Evolutionary conservation across 495 filamentous ascomycete species (phyloP), one percentile per base, ranked within the genome.

Genomic region (Mytilinidion resinicola): DNA sequence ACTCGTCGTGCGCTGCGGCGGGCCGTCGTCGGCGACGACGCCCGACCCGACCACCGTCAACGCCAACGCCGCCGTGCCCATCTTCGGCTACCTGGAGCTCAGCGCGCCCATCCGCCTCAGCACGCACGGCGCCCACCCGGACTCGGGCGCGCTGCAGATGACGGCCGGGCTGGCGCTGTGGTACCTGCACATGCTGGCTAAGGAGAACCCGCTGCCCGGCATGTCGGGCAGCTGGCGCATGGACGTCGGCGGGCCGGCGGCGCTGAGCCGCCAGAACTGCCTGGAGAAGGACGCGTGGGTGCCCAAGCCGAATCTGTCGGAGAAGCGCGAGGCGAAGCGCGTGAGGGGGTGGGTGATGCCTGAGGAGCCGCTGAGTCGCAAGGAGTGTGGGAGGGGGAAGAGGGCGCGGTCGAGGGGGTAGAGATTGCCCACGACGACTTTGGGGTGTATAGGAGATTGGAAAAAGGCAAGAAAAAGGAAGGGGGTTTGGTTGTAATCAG

Each of bases 61-160:
- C 53, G 65, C 55, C 33, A 55, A 62, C 35, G 39, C 54, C 33
- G 55, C 34, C 19, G 81, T 84, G 3, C 91, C 91, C 0, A 84
- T 91, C 62, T 96, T 95, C 66, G 91, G 91, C 1, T 88, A 78
- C 70, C 73, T 96, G 4, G 91, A 96, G 69, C 76, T 96, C 33
- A 82, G 83, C 4, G 77, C 82, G 4, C 76, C 84, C 0, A 82
- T 86, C 41, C 70, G 76, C 0, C 72, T 82, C 37, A 76, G 77
- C 30, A 75, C 77, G 0, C 70, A 55, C 21, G 65, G 67, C 36
- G 39, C 37, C 10, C 30, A 57, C n/a, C 48, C 73, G 55, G 17
- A 71, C 63, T 65, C 44, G 55, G 74, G 73, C 14, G 67, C 74
- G 25, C 74, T 76, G 1, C 79, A 79, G 34, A 81, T 92, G 78